These are phyloP conservation scores for Chrysanthemum lavandulifolium DNA, from an alignment of 129 eudicot genomes.

Conservation along the genomic window DNA sequence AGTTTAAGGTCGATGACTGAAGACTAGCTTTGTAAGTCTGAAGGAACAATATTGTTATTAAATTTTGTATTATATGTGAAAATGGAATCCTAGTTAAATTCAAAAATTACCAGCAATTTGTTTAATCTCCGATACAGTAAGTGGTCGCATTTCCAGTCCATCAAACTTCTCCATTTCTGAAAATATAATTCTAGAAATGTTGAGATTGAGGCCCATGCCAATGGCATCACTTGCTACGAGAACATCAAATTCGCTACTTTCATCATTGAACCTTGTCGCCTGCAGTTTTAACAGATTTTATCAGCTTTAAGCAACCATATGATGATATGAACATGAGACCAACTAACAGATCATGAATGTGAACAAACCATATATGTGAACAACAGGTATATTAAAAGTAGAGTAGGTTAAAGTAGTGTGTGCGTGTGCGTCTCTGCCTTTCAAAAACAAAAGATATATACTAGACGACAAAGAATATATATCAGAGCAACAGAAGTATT, in stretches of 20 bases:
- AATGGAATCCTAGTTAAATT: too few species aligned
- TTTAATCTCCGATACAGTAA: constrained; percentile 85
- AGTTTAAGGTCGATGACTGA: too few species aligned
- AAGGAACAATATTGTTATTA: too few species aligned
- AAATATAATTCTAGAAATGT: constrained; percentile 87
- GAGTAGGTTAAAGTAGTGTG: too few species aligned
- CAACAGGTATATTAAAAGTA: neutral
- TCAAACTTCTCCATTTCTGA: constrained; percentile 81
- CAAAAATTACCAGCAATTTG: constrained; percentile 76
- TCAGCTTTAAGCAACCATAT: constrained; percentile 23
- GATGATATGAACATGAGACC: neutral
- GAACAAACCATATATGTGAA: neutral
- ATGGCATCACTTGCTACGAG: constrained; percentile 99
- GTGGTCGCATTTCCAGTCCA: constrained; percentile 68
- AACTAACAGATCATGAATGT: constrained; percentile 18
- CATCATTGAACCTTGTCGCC: constrained; percentile 97
- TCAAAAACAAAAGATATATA: neutral
- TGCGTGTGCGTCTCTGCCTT: too few species aligned
- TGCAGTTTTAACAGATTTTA: constrained; percentile 50
- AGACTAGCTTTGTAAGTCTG: too few species aligned
- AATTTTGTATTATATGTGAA: too few species aligned
- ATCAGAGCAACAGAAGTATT: neutral
- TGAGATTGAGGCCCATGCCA: constrained; percentile 98
- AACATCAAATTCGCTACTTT: constrained; percentile 86
- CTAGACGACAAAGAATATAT: neutral